Evolutionary conservation across 257 asterid genomes (phyloP).

Genomic region (Apocynum venetum): DNA sequence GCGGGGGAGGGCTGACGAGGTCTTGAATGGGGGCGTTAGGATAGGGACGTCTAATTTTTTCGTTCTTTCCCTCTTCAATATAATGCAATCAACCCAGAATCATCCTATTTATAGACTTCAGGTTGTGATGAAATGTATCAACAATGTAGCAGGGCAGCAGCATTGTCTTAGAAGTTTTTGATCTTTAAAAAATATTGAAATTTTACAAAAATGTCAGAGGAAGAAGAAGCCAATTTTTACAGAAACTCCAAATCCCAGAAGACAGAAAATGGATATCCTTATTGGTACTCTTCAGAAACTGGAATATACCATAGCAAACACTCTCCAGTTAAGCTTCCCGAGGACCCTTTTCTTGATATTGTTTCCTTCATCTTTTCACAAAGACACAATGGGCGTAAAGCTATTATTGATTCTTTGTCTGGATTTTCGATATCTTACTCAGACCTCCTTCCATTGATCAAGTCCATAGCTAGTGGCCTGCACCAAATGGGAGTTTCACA

Average conservation of each 20-base stretch:
- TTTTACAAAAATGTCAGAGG: slow-evolving; percentile 12
- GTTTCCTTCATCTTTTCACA: slow-evolving; percentile 72
- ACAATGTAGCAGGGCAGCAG: not conserved
- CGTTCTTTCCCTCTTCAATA: no score
- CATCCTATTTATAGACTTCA: no score
- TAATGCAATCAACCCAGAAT: no score
- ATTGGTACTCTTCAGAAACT: slow-evolving; percentile 61
- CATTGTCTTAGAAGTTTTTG: not conserved
- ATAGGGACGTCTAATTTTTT: no score
- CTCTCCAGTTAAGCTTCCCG: slow-evolving; percentile 47
- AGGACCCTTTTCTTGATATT: slow-evolving; percentile 61
- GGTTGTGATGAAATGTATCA: no score
- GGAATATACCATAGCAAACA: slow-evolving; percentile 60
- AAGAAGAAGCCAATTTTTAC: slow-evolving; percentile 12
- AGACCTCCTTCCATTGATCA: slow-evolving; percentile 39
- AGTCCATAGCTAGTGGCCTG: slow-evolving; percentile 67
- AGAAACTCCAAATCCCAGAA: slow-evolving; percentile 6
- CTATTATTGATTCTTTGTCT: slow-evolving; percentile 62
- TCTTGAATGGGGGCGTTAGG: no score
- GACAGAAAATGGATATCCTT: slow-evolving; percentile 18
- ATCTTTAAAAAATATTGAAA: slow-evolving; percentile 21
- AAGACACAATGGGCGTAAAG: slow-evolving; percentile 43
- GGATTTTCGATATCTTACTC: slow-evolving; percentile 59
- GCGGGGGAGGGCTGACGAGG: no score
- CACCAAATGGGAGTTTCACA: slow-evolving; percentile 53